Base-by-base conservation (phyloP, 441 rosid species). In the Croton laevigatus region DNA sequence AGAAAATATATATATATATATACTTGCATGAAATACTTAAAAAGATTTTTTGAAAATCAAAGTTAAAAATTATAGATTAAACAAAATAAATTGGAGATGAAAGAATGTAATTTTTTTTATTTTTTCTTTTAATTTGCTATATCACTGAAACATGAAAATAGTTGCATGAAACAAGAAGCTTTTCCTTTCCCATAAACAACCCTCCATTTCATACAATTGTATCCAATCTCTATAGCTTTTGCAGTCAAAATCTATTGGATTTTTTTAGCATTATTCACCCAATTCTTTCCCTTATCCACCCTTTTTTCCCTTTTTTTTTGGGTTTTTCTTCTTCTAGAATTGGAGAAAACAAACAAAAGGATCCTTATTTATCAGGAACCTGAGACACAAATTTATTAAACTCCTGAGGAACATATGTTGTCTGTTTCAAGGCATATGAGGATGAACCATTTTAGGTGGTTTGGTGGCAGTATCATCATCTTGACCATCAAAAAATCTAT, bases 401-500 rank as follows among this genome's bases (percentile, higher is more conserved):
- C 17, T 49, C n/a, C 53, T 16, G 19, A 49, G 53, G 53, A 14
- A 27, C 32, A 27, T 49, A 17, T 7, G 16, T 36, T 7, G 60
- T 22, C 10, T 16, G 12, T 8, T 32, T 32, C 57, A 65, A 23
- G 68, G 32, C 57, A 65, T 4, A 5, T 48, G 27, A 46, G 57
- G 57, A 48, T 32, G 68, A 22, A 65, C n/a, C 57, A 65, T 49
- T 13, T 48, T 32, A 32, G 23, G 14, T 4, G 8, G 12, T 65
- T 65, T 32, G 16, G 14, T 58, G 61, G 32, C 44, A 4, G 8
- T 6, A 34, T 27, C 57, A 6, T 48, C 40, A 1, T 52, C 46
- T 1, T 68, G 72, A 17, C 66, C 78, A 48, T 70, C 84, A 84
- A 88, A 81, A 68, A 75, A 86, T 68, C 72, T 81, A 64, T 74